Conservation (phyloP, 345 rosid species). For the Turritis glabra region DNA sequence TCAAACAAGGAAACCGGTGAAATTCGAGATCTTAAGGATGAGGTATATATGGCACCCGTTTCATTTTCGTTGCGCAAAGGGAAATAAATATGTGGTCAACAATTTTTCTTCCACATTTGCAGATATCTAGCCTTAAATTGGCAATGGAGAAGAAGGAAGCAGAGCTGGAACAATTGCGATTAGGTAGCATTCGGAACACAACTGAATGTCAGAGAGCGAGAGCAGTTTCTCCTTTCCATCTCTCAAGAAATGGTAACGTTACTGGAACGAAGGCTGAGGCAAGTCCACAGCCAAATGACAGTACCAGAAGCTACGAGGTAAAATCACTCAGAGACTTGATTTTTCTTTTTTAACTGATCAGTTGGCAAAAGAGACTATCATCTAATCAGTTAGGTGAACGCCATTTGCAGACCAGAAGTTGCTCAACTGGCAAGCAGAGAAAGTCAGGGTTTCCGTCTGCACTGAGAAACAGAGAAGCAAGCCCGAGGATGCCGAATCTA, state of each 20-base stretch:
- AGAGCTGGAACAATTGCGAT: slow-evolving; percentile 71
- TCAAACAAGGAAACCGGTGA: slow-evolving; percentile 94
- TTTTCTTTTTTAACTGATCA: neutral
- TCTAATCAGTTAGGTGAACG: slow-evolving; percentile 15
- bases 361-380: neutral
- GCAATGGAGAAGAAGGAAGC: slow-evolving; percentile 82
- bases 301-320: slow-evolving; percentile 62
- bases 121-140: slow-evolving; percentile 83
- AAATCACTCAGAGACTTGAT: neutral
- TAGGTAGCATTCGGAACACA: slow-evolving; percentile 42
- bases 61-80: neutral
- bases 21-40: slow-evolving; percentile 84
- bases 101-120: neutral
- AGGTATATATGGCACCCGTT: slow-evolving; percentile 49
- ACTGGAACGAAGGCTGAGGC: slow-evolving; percentile 54
- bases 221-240: slow-evolving; percentile 82
- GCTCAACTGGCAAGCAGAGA: slow-evolving; percentile 87
- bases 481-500: slow-evolving; percentile 46
- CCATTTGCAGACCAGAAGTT: slow-evolving; percentile 69
- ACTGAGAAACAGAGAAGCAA: slow-evolving; percentile 57
- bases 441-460: slow-evolving; percentile 73
- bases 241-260: slow-evolving; percentile 56
- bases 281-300: slow-evolving; percentile 53
- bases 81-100: neutral
- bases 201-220: slow-evolving; percentile 67